These are phyloP conservation scores for Globisporangium nagaii DNA, from an alignment of 352 stramenopile genomes.

Conservation along the genomic window DNA sequence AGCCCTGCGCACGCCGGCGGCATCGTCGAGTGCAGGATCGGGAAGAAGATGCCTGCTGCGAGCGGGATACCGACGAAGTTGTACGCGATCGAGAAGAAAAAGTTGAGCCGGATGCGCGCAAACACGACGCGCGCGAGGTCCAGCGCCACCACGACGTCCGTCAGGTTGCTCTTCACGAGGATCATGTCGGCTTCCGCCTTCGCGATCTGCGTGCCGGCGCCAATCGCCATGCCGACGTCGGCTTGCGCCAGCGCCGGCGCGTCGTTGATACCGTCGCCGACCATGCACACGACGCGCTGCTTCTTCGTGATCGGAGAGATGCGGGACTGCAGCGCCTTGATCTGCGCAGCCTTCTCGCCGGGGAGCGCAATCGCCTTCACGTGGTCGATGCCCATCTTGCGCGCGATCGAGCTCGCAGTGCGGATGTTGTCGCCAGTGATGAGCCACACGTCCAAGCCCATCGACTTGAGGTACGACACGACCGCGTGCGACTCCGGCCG, in stretches of 20 bases:
- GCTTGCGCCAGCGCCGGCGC: conserved; percentile 89
- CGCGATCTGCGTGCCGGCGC: conserved; percentile 88
- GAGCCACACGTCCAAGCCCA: conserved; percentile 82
- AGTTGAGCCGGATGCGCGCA: conserved; percentile 80
- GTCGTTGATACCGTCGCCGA: conserved; percentile 95
- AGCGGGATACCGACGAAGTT: conserved; percentile 82
- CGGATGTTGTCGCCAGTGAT: conserved; percentile 92
- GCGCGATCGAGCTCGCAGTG: conserved; percentile 86
- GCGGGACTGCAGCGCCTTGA: conserved; percentile 77
- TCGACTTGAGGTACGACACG: conserved; percentile 70
- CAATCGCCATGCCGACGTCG: conserved; percentile 91
- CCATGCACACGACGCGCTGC: conserved; percentile 87
- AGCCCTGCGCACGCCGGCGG: conserved; percentile 79
- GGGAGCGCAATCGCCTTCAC: conserved; percentile 88
- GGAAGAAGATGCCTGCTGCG: conserved; percentile 82
- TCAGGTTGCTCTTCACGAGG: conserved; percentile 80
- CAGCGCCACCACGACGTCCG: conserved; percentile 78
- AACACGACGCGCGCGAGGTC: conserved; percentile 81
- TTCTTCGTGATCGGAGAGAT: conserved; percentile 68
- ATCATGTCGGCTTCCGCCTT: conserved; percentile 87
- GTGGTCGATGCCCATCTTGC: conserved; percentile 86
- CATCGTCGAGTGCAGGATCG: conserved; percentile 78
- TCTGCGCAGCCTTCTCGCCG: conserved; percentile 92
- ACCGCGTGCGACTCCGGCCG: conserved; percentile 68
- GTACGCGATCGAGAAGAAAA: conserved; percentile 87